These are phyloP conservation scores for Climacium dendroides DNA, from an alignment of 225 moss, liverwort and hornwort species.

Conservation along the genomic window DNA sequence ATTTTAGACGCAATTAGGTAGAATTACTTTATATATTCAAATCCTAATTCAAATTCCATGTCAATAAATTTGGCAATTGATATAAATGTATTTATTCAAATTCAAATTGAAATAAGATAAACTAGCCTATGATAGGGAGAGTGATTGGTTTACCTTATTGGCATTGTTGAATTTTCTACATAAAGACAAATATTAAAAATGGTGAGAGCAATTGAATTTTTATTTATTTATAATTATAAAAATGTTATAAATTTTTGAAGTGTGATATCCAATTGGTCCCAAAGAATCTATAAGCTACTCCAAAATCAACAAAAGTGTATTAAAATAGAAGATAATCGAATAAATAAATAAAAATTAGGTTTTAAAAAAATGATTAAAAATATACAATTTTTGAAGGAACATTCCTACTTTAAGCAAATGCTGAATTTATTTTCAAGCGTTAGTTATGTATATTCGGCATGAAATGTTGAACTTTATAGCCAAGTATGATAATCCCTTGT, in stretches of 20 bases:
- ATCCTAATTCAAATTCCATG: rapidly evolving
- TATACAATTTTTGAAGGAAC: rapidly evolving
- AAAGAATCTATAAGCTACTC: rapidly evolving
- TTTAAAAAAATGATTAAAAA: rapidly evolving
- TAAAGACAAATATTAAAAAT: too few species aligned
- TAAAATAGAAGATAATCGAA: too few species aligned
- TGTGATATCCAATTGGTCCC: rapidly evolving
- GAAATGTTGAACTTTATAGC: background rate
- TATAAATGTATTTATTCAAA: background rate
- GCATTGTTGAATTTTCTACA: background rate
- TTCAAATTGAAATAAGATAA: rapidly evolving
- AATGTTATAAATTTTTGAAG: background rate
- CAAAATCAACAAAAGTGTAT: background rate
- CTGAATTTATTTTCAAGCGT: rapidly evolving
- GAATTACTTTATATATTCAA: rapidly evolving
- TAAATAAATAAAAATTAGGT: too few species aligned
- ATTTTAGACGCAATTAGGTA: rapidly evolving
- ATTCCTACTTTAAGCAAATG: background rate
- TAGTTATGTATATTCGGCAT: background rate
- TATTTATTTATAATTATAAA: too few species aligned
- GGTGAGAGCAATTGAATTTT: background rate
- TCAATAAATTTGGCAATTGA: background rate
- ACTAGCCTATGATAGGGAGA: rapidly evolving
- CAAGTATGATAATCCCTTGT: background rate
- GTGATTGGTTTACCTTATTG: background rate